phyloP scores from a whole-genome alignment of 2,329 filamentous ascomycete genomes.

The Ascochyta lentis region DNA sequence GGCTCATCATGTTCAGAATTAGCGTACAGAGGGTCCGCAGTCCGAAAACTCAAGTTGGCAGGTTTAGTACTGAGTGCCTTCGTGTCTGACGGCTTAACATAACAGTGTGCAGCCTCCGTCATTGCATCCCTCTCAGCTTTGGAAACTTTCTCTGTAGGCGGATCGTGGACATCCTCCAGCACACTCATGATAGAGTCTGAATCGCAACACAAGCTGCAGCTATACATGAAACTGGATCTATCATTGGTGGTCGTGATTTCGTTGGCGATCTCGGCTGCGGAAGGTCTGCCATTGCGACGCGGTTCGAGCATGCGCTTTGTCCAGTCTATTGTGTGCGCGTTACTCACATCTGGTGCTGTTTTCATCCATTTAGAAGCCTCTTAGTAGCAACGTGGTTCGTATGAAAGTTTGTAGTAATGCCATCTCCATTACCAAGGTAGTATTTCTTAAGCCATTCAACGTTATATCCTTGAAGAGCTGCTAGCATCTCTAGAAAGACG shows the following conservation, averaged over 20 bases:
- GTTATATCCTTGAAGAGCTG: slow-evolving; percentile 8
- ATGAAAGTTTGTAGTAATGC: slow-evolving; percentile 1
- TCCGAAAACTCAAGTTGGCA: no score
- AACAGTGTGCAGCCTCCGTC: no score
- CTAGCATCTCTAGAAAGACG: slow-evolving; percentile 27
- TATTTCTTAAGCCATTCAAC: background rate
- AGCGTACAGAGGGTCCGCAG: no score
- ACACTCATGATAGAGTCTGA: background rate
- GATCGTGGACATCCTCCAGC: no score
- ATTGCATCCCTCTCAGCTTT: no score
- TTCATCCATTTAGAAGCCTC: slow-evolving; percentile 7
- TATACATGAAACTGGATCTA: background rate
- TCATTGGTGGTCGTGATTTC: background rate
- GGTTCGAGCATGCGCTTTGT: slow-evolving; percentile 8
- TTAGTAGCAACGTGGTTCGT: slow-evolving; percentile 4
- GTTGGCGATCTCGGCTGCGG: slow-evolving; percentile 4
- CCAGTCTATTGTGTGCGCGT: no score
- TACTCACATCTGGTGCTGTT: background rate
- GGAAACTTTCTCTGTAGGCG: no score
- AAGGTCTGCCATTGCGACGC: slow-evolving; percentile 12
- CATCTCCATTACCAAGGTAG: background rate
- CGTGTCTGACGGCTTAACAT: no score
- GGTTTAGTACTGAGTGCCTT: no score
- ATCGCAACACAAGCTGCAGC: background rate
- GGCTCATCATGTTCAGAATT: no score